Conservation (phyloP, 1,139 yeast genomes). For the Geotrichum klebahnii region DNA sequence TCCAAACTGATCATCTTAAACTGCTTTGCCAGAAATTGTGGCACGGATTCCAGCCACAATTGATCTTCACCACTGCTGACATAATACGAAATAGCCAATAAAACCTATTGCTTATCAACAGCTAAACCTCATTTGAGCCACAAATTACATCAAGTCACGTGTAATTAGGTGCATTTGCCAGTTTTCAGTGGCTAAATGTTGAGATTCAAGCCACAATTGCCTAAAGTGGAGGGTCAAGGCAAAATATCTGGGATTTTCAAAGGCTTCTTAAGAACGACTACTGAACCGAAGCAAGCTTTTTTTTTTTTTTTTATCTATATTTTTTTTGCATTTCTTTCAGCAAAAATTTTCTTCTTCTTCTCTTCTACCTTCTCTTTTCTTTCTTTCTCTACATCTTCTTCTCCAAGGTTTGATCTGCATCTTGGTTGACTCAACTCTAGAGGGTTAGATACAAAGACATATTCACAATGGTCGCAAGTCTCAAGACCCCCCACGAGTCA, state of each 20-base stretch:
- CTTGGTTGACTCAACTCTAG: conserved; percentile 6
- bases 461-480: conserved; percentile 2
- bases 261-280: not conserved
- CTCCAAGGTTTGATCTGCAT: not conserved
- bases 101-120: conserved; percentile 5
- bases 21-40: too few species aligned
- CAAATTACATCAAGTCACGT: conserved; percentile 22
- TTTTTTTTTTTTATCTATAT: not conserved
- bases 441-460: not conserved
- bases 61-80: too few species aligned
- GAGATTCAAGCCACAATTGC: conserved; percentile 15
- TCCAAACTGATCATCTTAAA: too few species aligned
- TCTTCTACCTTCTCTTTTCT: not conserved
- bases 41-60: too few species aligned
- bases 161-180: conserved; percentile 16
- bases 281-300: conserved; percentile 1
- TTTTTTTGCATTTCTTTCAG: not conserved
- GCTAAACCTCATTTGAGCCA: conserved; percentile 12
- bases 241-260: not conserved
- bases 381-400: conserved; percentile 1
- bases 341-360: conserved; percentile 2
- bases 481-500: conserved; percentile 14
- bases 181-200: conserved; percentile 14
- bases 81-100: too few species aligned
- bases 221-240: not conserved